Evolutionary conservation across 805 yeast genomes (phyloP).

Genomic region (Monosporozyma siamensis): DNA sequence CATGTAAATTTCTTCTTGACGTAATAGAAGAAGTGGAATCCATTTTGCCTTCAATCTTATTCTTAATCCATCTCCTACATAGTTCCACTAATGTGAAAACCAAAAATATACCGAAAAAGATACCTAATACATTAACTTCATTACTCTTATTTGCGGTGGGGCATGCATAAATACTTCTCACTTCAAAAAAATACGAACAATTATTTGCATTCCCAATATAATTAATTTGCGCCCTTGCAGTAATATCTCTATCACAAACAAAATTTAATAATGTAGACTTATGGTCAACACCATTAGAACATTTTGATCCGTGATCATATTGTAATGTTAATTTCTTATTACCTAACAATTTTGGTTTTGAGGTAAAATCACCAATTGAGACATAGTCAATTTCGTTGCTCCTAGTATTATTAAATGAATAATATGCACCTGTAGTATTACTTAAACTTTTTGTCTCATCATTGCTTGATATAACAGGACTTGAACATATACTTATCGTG

Average conservation of each 20-base stretch:
- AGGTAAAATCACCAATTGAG: slow-evolving; percentile 54
- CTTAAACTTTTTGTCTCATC: slow-evolving; percentile 13
- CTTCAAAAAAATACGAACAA: slow-evolving; percentile 78
- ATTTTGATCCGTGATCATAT: slow-evolving; percentile 59
- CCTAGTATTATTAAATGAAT: slow-evolving; percentile 21
- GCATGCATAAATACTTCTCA: slow-evolving; percentile 77
- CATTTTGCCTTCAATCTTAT: slow-evolving; percentile 2
- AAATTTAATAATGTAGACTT: slow-evolving; percentile 63
- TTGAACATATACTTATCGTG: slow-evolving; percentile 61
- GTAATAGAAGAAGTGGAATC: too few species aligned
- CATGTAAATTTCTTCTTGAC: too few species aligned
- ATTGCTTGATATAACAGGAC: slow-evolving; percentile 33
- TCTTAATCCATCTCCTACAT: slow-evolving; percentile 30
- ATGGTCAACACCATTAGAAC: slow-evolving; percentile 46
- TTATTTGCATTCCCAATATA: slow-evolving; percentile 66
- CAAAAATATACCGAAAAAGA: slow-evolving; percentile 45
- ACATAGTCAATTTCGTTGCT: slow-evolving; percentile 24
- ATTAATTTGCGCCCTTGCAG: slow-evolving; percentile 53
- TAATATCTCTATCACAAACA: slow-evolving; percentile 69
- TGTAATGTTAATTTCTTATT: slow-evolving; percentile 52
- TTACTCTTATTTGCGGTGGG: slow-evolving; percentile 64
- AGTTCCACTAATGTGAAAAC: slow-evolving; percentile 33
- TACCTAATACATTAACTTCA: slow-evolving; percentile 55
- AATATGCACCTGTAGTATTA: slow-evolving; percentile 44
- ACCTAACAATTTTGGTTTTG: slow-evolving; percentile 54